phyloP scores from a whole-genome alignment of 2,329 filamentous ascomycete genomes.

The Microdochium bolleyi region DNA sequence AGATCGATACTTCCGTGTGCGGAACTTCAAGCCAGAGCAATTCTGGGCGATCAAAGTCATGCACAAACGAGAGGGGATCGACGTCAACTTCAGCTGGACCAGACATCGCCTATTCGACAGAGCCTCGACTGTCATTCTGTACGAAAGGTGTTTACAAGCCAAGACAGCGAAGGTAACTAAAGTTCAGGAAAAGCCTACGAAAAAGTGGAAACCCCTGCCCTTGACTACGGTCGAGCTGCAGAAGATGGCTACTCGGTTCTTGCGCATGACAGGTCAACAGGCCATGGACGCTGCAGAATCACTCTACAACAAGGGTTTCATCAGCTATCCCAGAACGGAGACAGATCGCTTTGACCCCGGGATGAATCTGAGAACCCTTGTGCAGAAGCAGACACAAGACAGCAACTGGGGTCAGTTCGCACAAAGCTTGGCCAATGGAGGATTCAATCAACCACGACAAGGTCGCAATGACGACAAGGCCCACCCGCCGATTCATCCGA shows the following conservation, averaged over 20 bases:
- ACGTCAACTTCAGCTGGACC: conserved; percentile 78
- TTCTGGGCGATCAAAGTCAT: conserved; percentile 91
- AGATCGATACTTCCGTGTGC: conserved; percentile 87
- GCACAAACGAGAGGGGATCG: conserved; percentile 68
- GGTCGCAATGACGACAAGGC: conserved; percentile 92
- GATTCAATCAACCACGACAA: conserved; percentile 72
- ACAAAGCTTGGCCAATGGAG: conserved; percentile 63
- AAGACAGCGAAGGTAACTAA: conserved; percentile 74
- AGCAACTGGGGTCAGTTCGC: conserved; percentile 75
- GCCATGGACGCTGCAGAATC: conserved; percentile 84
- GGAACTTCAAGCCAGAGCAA: conserved; percentile 83
- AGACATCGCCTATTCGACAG: conserved; percentile 82
- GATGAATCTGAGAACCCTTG: conserved; percentile 72
- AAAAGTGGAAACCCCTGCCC: conserved; percentile 88
- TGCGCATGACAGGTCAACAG: conserved; percentile 83
- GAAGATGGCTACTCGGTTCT: conserved; percentile 83
- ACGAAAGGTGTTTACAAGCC: conserved; percentile 74
- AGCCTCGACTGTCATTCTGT: conserved; percentile 69
- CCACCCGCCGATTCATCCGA: conserved; percentile 93
- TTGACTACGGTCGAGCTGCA: conserved; percentile 94
- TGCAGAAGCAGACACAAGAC: conserved; percentile 78
- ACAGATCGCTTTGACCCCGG: conserved; percentile 90
- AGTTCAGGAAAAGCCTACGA: conserved; percentile 84
- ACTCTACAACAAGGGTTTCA: conserved; percentile 90
- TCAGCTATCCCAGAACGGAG: conserved; percentile 95